Evolutionary conservation across 768 basidiomycete genomes (phyloP).

Genomic region (Boletus rubroflammeus): DNA sequence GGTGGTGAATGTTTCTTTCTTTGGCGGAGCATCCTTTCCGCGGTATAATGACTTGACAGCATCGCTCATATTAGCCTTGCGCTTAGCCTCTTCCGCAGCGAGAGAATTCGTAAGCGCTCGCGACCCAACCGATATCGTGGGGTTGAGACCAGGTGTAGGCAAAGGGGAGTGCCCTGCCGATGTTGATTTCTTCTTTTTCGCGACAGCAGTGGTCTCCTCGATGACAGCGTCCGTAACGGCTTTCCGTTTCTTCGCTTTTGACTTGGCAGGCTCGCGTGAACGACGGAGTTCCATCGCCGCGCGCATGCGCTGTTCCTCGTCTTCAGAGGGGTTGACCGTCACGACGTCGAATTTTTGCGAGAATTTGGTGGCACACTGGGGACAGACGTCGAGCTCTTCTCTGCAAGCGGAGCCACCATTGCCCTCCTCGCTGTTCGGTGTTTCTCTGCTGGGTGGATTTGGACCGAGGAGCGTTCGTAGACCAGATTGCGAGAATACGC

Average conservation of each 20-base stretch:
- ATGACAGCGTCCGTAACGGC: slow-evolving; percentile 36
- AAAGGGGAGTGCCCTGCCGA: slow-evolving; percentile 13
- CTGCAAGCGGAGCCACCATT: slow-evolving; percentile 15
- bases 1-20: slow-evolving; percentile 88
- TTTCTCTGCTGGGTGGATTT: slow-evolving; percentile 26
- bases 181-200: slow-evolving; percentile 41
- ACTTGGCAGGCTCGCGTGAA: slow-evolving; percentile 52
- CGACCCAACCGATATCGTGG: slow-evolving; percentile 53
- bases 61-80: slow-evolving; percentile 80
- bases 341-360: slow-evolving; percentile 52
- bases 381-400: slow-evolving; percentile 58
- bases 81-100: slow-evolving; percentile 76
- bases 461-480: slow-evolving; percentile 53
- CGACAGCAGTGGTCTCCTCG: slow-evolving; percentile 30
- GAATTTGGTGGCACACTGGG: slow-evolving; percentile 74
- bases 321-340: slow-evolving; percentile 63
- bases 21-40: slow-evolving; percentile 48
- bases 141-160: slow-evolving; percentile 37
- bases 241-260: slow-evolving; percentile 58
- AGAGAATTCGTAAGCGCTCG: slow-evolving; percentile 68
- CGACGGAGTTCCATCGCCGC: slow-evolving; percentile 55
- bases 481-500: slow-evolving; percentile 85
- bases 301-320: slow-evolving; percentile 61
- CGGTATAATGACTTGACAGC: slow-evolving; percentile 80
- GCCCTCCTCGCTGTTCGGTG: slow-evolving; percentile 26